A percentile compares a stretch with the other conserved stretches of the same genome.
Conservation (phyloP, 306 rosid species). For the Betula pendula region DNA sequence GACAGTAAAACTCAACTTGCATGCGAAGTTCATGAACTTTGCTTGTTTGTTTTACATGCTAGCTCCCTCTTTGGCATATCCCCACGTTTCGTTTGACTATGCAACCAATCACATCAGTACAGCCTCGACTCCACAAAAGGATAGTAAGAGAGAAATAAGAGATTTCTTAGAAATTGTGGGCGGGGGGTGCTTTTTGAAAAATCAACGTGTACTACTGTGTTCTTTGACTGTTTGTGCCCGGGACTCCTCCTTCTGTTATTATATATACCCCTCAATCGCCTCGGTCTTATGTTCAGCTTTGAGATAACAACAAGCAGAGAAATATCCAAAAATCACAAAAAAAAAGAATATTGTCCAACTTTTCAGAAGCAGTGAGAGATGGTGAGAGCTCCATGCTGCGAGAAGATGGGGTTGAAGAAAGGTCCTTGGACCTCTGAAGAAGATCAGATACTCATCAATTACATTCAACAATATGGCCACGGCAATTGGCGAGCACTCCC, state of each 20-base stretch:
- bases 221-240: neutral
- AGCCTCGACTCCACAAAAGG: neutral
- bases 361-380: slow-evolving; percentile 23
- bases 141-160: neutral
- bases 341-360: too few relatives aligned
- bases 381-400: slow-evolving; percentile 96
- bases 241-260: neutral
- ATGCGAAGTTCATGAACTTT: slow-evolving; percentile 11
- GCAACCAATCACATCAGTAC: neutral
- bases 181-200: neutral
- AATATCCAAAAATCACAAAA: neutral
- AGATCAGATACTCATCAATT: slow-evolving; percentile 64
- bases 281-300: neutral
- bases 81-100: slow-evolving; percentile 28
- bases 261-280: neutral
- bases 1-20: neutral
- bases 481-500: slow-evolving; percentile 95
- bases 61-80: neutral
- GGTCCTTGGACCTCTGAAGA: slow-evolving; percentile 90
- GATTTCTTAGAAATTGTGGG: slow-evolving; percentile 1
- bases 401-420: slow-evolving; percentile 90
- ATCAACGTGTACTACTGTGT: too few relatives aligned
- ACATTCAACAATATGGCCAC: slow-evolving; percentile 65
- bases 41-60: neutral
- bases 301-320: neutral